Conservation (phyloP, 352 stramenopile genomes). For the Phytophthora uliginosa region DNA sequence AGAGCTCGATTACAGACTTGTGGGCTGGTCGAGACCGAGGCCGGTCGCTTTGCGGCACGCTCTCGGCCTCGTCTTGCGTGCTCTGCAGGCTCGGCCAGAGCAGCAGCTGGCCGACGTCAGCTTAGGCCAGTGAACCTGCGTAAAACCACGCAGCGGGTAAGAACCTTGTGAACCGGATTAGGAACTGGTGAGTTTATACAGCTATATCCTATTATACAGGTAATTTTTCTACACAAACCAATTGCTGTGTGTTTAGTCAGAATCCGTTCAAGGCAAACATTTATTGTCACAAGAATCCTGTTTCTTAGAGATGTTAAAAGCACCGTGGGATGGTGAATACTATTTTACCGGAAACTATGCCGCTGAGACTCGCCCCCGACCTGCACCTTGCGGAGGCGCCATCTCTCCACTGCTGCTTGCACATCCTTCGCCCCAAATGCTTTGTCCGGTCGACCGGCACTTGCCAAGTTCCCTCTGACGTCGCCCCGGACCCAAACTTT, state of each 20-base stretch:
- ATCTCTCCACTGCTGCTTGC: conserved; percentile 9
- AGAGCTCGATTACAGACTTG: conserved; percentile 10
- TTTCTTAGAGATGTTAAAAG: conserved; percentile 6
- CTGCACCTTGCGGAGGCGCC: conserved; percentile 14
- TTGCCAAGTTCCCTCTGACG: conserved; percentile 32
- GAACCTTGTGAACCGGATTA: neutral
- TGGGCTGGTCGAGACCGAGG: neutral
- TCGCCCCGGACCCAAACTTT: conserved; percentile 9
- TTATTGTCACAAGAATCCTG: neutral
- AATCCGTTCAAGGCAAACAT: too few relatives aligned
- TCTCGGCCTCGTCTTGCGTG: conserved; percentile 28
- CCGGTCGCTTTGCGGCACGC: conserved; percentile 20
- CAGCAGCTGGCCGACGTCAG: conserved; percentile 21
- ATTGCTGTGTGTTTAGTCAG: too few relatives aligned
- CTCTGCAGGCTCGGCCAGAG: conserved; percentile 9
- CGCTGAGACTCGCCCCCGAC: neutral
- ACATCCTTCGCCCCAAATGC: conserved; percentile 7
- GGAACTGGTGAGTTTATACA: neutral
- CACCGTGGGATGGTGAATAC: conserved; percentile 13
- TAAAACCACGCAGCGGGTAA: conserved; percentile 2
- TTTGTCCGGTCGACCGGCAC: conserved; percentile 3
- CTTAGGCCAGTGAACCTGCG: conserved; percentile 7
- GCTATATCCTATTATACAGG: neutral
- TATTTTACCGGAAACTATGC: conserved; percentile 2
- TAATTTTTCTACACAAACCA: neutral